These are phyloP conservation scores for Pichia sp. DNA, from an alignment of 1,139 yeast genomes.

Conservation along the genomic window DNA sequence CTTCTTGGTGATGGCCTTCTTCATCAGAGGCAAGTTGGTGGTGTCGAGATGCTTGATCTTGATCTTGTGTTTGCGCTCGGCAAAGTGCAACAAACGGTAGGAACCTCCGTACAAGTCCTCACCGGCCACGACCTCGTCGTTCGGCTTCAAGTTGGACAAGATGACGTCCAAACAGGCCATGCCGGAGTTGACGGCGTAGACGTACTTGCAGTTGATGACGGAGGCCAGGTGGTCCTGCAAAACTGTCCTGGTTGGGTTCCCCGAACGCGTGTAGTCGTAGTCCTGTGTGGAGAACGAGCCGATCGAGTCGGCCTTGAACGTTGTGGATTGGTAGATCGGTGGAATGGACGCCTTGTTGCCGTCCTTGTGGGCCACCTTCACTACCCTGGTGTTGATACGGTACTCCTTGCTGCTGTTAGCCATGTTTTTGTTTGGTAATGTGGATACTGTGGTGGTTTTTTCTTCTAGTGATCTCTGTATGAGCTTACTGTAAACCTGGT, in stretches of 20 bases:
- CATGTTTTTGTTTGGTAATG: background rate
- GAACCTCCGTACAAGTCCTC: conserved; percentile 94
- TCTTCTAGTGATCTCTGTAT: too few species aligned
- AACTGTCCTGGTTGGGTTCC: conserved; percentile 85
- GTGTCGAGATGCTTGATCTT: conserved; percentile 78
- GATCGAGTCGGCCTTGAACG: conserved; percentile 78
- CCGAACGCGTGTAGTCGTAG: conserved; percentile 91
- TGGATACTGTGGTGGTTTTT: too few species aligned
- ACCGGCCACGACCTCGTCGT: conserved; percentile 87
- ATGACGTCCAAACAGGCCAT: conserved; percentile 91
- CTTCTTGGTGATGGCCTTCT: conserved; percentile 44
- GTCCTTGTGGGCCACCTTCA: conserved; percentile 61
- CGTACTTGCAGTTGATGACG: conserved; percentile 67
- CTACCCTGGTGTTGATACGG: conserved; percentile 69
- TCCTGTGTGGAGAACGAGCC: conserved; percentile 61
- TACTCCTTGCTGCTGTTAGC: conserved; percentile 23
- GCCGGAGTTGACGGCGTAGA: conserved; percentile 82
- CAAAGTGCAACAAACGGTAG: conserved; percentile 72
- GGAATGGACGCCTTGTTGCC: conserved; percentile 78
- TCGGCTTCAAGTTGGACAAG: conserved; percentile 58
- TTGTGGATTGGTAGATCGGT: conserved; percentile 89
- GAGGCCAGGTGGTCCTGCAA: conserved; percentile 73
- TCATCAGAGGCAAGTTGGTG: conserved; percentile 59
- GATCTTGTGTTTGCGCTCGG: conserved; percentile 63
- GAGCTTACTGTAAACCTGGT: too few species aligned